Evolutionary conservation across 1,284 basidiomycete genomes (phyloP).

Genomic region (Tilletiopsis washingtonensis): DNA sequence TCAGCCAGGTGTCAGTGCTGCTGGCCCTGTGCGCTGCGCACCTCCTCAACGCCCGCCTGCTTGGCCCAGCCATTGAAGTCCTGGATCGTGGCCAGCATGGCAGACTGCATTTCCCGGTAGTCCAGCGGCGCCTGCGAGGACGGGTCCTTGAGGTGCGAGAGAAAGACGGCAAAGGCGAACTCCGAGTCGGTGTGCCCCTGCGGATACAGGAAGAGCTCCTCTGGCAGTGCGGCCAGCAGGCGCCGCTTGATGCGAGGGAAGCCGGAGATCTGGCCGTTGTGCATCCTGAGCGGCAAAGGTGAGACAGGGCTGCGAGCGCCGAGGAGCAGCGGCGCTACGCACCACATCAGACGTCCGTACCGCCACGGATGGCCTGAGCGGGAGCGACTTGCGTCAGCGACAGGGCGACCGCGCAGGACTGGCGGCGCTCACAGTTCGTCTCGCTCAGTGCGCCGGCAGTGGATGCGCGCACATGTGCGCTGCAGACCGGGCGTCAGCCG

Average conservation of each 20-base stretch:
- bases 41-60: slow-evolving; percentile 26
- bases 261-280: slow-evolving; percentile 40
- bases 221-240: slow-evolving; percentile 25
- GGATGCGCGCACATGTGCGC: slow-evolving; percentile 36
- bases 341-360: slow-evolving; percentile 40
- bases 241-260: slow-evolving; percentile 36
- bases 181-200: slow-evolving; percentile 42
- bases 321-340: no score
- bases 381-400: no score
- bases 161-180: slow-evolving; percentile 38
- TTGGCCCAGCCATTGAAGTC: slow-evolving; percentile 35
- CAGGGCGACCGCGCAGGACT: no score
- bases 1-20: background rate
- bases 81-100: slow-evolving; percentile 36
- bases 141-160: slow-evolving; percentile 30
- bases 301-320: background rate
- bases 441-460: slow-evolving; percentile 38
- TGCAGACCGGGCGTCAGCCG: no score
- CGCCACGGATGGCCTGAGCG: slow-evolving; percentile 45
- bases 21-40: no score
- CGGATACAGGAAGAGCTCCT: slow-evolving; percentile 34
- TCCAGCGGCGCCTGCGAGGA: slow-evolving; percentile 14
- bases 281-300: slow-evolving; percentile 33
- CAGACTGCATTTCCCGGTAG: slow-evolving; percentile 24
- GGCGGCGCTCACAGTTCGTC: slow-evolving; percentile 44